Evolutionary conservation across 345 rosid genomes (phyloP).

Genomic region (Erucastrum elatum): DNA sequence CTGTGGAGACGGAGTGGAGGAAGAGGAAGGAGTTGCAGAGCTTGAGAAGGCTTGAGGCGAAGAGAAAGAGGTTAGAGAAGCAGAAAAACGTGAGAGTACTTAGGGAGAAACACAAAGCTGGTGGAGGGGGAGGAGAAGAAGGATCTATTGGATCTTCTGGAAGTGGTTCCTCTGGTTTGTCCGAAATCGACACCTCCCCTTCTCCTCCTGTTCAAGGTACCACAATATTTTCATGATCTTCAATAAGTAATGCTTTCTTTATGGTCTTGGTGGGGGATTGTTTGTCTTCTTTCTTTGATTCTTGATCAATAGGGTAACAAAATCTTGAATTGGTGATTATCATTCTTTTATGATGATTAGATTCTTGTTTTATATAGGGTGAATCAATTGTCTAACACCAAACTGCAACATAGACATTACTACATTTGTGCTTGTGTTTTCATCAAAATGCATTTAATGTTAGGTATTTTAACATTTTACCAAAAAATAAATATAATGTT

Average conservation of each 20-base stretch:
- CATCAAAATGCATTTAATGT: neutral
- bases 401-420: neutral
- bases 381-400: neutral
- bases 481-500: neutral
- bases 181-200: slow-evolving; percentile 51
- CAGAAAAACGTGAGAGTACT: slow-evolving; percentile 48
- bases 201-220: slow-evolving; percentile 53
- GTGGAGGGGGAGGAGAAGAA: slow-evolving; percentile 36
- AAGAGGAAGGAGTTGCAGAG: slow-evolving; percentile 71
- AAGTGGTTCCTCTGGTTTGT: slow-evolving; percentile 58
- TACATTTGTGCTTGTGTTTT: neutral
- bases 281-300: neutral
- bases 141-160: slow-evolving; percentile 62
- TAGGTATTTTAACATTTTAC: neutral
- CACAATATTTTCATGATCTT: neutral
- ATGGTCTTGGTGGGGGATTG: neutral
- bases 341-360: neutral
- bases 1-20: slow-evolving; percentile 68
- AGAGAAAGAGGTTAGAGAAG: slow-evolving; percentile 75
- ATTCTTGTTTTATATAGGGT: neutral
- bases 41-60: slow-evolving; percentile 68
- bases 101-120: slow-evolving; percentile 31
- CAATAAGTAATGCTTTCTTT: neutral
- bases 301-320: neutral
- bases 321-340: neutral